Evolutionary conservation across 305 asterid genomes (phyloP), one percentile per base, ranked within the genome.

Genomic region (Solanum chacoense): DNA sequence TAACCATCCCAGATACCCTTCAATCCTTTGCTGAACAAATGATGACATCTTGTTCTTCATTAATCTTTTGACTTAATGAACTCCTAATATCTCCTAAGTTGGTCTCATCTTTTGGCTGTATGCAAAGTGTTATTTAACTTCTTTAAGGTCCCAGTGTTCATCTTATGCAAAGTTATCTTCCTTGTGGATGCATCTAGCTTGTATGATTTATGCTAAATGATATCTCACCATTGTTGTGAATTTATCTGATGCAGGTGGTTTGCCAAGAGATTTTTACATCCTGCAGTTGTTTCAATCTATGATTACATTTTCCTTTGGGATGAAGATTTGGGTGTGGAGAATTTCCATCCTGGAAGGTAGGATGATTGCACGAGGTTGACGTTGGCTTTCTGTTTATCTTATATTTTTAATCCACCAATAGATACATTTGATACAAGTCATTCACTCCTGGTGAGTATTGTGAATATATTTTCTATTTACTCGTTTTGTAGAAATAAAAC

Each of bases 281-380:
- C 99, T 5, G 94, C 98, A 36, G 91, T 96, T 55, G 98, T 97
- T 76, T 94, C 98, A 31, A 87, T 91, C 29, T 97, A 97, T 76
- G 98, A 97, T 91, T 97, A 94, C 93, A 92, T 97, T 91, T 97
- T 97, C 91, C 96, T 97, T 24, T 97, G 99, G 99, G 99, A 97
- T 93, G 99, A 97, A 92, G 99, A 97, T 93, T 93, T 97, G 89
- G 99, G 99, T 6, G 99, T 96, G 88, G 90, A 95, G 90, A 40
- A 96, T 89, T 97, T 97, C 89, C 93, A 94, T 71, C 99, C 99
- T 85, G 95, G 98, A 93, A 95, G 99, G 99, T 97, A 92, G 86
- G 37, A 22, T 87, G 87, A 77, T 86, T 65, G 74, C 38, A 37
- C 71, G 74, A 26, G 12, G 77, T 37, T 65, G 50, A 80, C 12